phyloP scores from a whole-genome alignment of 2,329 filamentous ascomycete genomes.

The Fusarium luffae region DNA sequence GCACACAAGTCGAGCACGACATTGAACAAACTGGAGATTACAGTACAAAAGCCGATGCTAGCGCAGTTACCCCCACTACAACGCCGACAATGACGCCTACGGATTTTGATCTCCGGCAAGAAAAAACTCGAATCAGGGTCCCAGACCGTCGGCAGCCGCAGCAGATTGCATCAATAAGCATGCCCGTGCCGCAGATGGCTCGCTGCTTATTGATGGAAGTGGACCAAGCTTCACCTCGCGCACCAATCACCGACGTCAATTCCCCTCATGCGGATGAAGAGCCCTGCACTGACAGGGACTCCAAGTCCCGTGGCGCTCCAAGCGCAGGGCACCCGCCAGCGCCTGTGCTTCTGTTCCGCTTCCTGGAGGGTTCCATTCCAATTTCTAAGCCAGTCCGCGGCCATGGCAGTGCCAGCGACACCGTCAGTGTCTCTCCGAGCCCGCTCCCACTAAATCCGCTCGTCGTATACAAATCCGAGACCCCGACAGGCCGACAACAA shows the following conservation, averaged over 20 bases:
- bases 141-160: conserved; percentile 40
- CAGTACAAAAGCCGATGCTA: conserved; percentile 25
- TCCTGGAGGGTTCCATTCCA: conserved; percentile 37
- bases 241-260: conserved; percentile 38
- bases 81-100: conserved; percentile 31
- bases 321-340: conserved; percentile 21
- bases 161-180: conserved; percentile 38
- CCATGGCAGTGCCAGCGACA: conserved; percentile 7
- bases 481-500: conserved; percentile 29
- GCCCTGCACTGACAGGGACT: conserved; percentile 34
- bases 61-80: conserved; percentile 30
- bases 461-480: conserved; percentile 37
- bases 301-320: conserved; percentile 29
- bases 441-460: conserved; percentile 36
- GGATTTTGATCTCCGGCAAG: conserved; percentile 40
- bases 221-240: conserved; percentile 39
- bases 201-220: conserved; percentile 38
- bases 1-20: conserved; percentile 10
- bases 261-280: conserved; percentile 37
- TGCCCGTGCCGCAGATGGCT: conserved; percentile 30
- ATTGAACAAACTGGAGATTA: conserved; percentile 28
- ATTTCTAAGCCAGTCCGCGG: conserved; percentile 33
- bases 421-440: conserved; percentile 21
- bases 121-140: conserved; percentile 33
- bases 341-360: conserved; percentile 29